Percentiles rank a stretch among this genome's conserved stretches.
Conservation (phyloP, 2,329 filamentous ascomycete species). For the Lachnellula suecica region DNA sequence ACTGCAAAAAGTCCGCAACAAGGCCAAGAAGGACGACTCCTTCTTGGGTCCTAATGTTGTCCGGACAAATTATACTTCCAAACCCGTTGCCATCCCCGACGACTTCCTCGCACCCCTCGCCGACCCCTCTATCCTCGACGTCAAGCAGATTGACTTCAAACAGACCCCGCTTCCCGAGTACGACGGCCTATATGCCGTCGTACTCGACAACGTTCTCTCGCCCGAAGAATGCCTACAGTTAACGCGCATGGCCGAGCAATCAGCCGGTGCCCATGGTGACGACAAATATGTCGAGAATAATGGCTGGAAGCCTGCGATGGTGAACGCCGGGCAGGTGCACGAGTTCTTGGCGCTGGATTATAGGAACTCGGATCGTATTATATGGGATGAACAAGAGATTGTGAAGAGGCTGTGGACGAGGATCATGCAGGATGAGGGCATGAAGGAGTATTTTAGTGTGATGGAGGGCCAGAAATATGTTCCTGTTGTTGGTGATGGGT, state of each 20-base stretch:
- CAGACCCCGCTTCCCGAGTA: constrained; percentile 51
- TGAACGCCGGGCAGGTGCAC: constrained; percentile 61
- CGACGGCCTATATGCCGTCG: constrained; percentile 53
- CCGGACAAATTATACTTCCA: constrained; percentile 34
- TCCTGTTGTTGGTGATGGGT: constrained; percentile 35
- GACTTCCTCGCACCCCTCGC: constrained; percentile 48
- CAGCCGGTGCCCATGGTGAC: constrained; percentile 40
- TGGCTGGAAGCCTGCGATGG: constrained; percentile 66
- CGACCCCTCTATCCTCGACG: constrained; percentile 43
- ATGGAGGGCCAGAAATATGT: constrained; percentile 31
- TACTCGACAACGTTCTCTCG: constrained; percentile 61
- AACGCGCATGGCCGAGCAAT: constrained; percentile 45
- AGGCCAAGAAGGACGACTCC: not conserved
- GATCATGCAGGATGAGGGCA: constrained; percentile 45
- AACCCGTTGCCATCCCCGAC: constrained; percentile 40
- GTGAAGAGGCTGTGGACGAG: constrained; percentile 64
- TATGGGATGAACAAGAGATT: constrained; percentile 67
- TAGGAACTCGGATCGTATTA: constrained; percentile 70
- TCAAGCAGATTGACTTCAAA: constrained; percentile 53
- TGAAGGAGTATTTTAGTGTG: constrained; percentile 40
- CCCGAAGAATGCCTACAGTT: constrained; percentile 62
- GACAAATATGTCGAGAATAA: constrained; percentile 21
- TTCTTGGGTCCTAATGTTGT: constrained; percentile 6
- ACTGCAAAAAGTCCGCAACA: constrained; percentile 2
- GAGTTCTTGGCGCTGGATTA: constrained; percentile 57